Evolutionary conservation across 2,329 filamentous ascomycete genomes (phyloP), one percentile per base, ranked within the genome.

Genomic region (Tolypocladium tropicale): DNA sequence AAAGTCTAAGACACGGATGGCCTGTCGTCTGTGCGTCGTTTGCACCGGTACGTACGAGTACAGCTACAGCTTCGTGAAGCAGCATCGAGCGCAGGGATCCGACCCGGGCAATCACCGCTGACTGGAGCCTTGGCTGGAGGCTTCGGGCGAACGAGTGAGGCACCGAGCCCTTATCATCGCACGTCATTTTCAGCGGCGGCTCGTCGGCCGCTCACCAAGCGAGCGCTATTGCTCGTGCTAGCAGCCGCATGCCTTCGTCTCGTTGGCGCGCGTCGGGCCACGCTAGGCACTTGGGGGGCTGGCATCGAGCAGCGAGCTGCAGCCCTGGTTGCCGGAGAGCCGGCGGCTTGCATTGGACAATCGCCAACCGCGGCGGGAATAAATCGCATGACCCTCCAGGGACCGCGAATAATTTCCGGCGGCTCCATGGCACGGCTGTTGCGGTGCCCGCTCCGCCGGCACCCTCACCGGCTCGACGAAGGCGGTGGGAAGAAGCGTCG

Each of bases 1-100:
- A 55, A 60, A 53, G 58, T 60, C 58, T 59, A 30, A 60, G 58
- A 60, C 58, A 58, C 30, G 12, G 41, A 18, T 33, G 41, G 41
- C 41, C 41, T 14, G 23, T 21, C 21, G 21, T 46, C 23, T 21
- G 41, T 46, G 41, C 41, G 41, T 12, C 9, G 41, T 46, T 21
- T 46, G 21, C 14, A 7, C 11, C 23, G 41, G 12, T 16, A 9
- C 23, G 32, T 33, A 34, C 33, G 9, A n/a, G n/a, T n/a, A n/a
- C n/a, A n/a, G n/a, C n/a, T n/a, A n/a, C n/a, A n/a, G n/a, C n/a
- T n/a, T n/a, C n/a, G n/a, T n/a, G n/a, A n/a, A n/a, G n/a, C n/a
- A n/a, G n/a, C n/a, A n/a, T n/a, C n/a, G n/a, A n/a, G n/a, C n/a
- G n/a, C n/a, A n/a, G n/a, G n/a, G 21, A 46, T 46, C 28, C 41